Base-by-base conservation (phyloP, 2,329 filamentous ascomycete genomes). In the Rhinocladiella similis region DNA sequence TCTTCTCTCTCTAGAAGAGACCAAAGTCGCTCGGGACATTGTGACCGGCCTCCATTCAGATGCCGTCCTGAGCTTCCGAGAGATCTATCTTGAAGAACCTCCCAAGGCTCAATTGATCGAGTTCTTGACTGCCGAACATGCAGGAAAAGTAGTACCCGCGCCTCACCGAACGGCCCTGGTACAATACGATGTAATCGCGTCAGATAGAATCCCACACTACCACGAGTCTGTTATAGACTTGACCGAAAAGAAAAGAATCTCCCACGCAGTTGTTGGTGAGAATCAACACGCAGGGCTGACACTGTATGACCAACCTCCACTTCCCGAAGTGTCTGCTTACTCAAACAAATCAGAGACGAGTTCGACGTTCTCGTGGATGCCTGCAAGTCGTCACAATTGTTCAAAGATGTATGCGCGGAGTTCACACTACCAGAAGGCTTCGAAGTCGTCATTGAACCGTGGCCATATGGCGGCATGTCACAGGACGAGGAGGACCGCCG, bases 391-490 rank as follows among this genome's bases (percentile, higher is more conserved):
- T 84, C 81, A 1, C 76, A 78, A 3, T 64, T 78, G 16, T 84
- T 83, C 62, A 74, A 81, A 63, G 67, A 77, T 52, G 79, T 77
- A 1, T 65, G 82, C 7, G 73, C 76, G 1, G 76, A 82, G 38
- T 77, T 82, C 54, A 72, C 79, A 29, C 68, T 83, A 2, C 81
- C 80, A 1, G 75, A 81, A 55, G 80, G 80, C 0, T 83, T 83
- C 56, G 78, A 81, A 49, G 51, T 63, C 22, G 48, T 65, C 22
- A 53, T 83, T 56, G 81, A 82, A 63, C 80, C 81, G 27, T 83
- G 78, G 78, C 80, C 80, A 4, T 83, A 83, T 64, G 81, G 81
- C 29, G 80, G 80, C n/a, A 69, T 77, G 10, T 77, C 81, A 48
- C 63, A 69, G 6, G 73, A 70, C 1, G 76, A 79, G 18, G 73